Percentiles rank a stretch among this genome's conserved stretches.
phyloP scores from a whole-genome alignment of 495 filamentous ascomycete genomes.

The Xylaria sp. region DNA sequence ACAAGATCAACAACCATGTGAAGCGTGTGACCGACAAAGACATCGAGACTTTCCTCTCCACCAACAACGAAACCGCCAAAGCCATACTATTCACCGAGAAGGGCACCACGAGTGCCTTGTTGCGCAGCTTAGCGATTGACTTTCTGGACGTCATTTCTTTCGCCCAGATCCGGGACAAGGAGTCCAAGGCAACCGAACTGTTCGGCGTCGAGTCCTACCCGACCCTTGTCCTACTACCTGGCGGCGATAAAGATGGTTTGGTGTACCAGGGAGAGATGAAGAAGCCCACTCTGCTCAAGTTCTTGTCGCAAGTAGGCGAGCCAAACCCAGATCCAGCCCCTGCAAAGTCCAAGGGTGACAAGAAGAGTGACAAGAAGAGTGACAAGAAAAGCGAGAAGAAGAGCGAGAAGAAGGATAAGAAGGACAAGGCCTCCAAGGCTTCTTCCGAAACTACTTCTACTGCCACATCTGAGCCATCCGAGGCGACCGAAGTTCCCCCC shows the following conservation, averaged over 20 bases:
- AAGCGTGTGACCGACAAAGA: slow-evolving; percentile 80
- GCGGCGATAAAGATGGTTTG: slow-evolving; percentile 69
- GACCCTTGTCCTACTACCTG: slow-evolving; percentile 80
- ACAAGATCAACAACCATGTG: slow-evolving; percentile 91
- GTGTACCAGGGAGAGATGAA: slow-evolving; percentile 86
- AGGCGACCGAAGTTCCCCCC: slow-evolving; percentile 51
- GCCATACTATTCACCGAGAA: slow-evolving; percentile 95
- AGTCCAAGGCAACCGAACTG: slow-evolving; percentile 70
- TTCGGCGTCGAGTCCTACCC: slow-evolving; percentile 83
- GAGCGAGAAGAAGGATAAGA: slow-evolving; percentile 54
- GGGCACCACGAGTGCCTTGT: slow-evolving; percentile 80
- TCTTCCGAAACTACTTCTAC: slow-evolving; percentile 51
- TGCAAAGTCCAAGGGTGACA: slow-evolving; percentile 57
- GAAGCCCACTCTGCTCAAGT: slow-evolving; percentile 81
- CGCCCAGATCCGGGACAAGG: slow-evolving; percentile 86
- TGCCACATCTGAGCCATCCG: slow-evolving; percentile 42
- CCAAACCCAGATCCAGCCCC: slow-evolving; percentile 77
- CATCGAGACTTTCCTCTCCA: slow-evolving; percentile 75
- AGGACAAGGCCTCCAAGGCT: slow-evolving; percentile 50
- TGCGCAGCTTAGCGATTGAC: slow-evolving; percentile 88
- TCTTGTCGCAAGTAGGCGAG: slow-evolving; percentile 77
- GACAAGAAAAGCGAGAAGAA: slow-evolving; percentile 61
- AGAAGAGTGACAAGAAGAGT: slow-evolving; percentile 58
- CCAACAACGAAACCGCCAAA: slow-evolving; percentile 78
- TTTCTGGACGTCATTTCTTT: slow-evolving; percentile 83